Base-by-base conservation (phyloP, 148 eudicot genomes). In the Camellia japonica region DNA sequence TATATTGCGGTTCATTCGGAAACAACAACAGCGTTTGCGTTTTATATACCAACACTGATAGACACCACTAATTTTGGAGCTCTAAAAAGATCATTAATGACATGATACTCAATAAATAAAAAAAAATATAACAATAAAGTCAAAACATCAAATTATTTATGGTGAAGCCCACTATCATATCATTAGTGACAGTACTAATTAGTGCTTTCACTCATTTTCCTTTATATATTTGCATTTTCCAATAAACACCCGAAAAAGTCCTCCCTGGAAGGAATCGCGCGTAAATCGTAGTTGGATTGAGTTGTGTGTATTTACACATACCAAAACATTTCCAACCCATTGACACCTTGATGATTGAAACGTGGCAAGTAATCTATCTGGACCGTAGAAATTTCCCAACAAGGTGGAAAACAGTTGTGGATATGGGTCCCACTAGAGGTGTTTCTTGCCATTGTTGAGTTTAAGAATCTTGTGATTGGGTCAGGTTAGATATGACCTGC, bases 211-310 rank as follows among this genome's bases (percentile, higher is more conserved):
- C n/a, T n/a, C n/a, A n/a, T n/a, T n/a, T n/a, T n/a, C n/a, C n/a
- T 30, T 30, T 30, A 30, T 30, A 47, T 60, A 62, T 18, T 54
- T 38, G 47, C 63, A 62, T 52, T 54, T 78, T 3, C 73, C 43
- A 59, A 70, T 20, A 47, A 20, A 18, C 19, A 52, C 7, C 75
- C 51, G 56, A 38, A 59, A 56, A 56, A 54, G 15, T 9, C 18
- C 23, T 63, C 59, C 68, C 60, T 56, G 79, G 79, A 19, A n/a
- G 4, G 43, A 56, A 3, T 73, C 76, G 76, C 76, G 76, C 76
- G 76, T 55, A 73, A 73, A 73, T 73, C 76, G 6, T 55, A 73
- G 38, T 55, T 73, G 76, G 62, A 66, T 6, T 6, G 68, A 41
- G 3, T 64, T 64, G 41, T 42, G 41, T 64, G 68, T 64, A 19